Percentiles rank a stretch among this genome's conserved stretches.
Evolutionary conservation across 805 yeast genomes (phyloP).

Genomic region (Cyberlindnera americana): DNA sequence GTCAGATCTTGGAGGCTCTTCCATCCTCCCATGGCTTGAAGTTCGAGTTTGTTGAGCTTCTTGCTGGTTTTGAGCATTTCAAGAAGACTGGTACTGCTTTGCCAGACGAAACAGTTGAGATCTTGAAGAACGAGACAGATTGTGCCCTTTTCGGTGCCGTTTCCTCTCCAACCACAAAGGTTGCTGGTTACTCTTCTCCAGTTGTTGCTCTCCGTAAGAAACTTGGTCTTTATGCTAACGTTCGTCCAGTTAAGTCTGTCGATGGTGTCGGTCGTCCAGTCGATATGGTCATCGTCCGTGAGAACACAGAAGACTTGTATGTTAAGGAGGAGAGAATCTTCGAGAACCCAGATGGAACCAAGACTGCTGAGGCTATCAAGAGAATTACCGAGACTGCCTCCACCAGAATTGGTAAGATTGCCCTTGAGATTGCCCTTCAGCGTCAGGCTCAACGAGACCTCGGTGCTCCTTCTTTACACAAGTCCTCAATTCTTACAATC

Average conservation of each 20-base stretch:
- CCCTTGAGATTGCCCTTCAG: conserved; percentile 88
- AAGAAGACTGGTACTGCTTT: conserved; percentile 93
- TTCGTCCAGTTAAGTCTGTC: conserved; percentile 95
- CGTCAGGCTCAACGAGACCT: conserved; percentile 75
- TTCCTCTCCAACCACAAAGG: conserved; percentile 89
- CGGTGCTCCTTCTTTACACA: conserved; percentile 51
- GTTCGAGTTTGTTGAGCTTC: conserved; percentile 82
- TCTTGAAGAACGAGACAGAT: conserved; percentile 77
- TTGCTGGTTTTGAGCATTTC: conserved; percentile 94
- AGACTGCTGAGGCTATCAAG: conserved; percentile 96
- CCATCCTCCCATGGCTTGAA: conserved; percentile 71
- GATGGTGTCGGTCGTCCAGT: conserved; percentile 83
- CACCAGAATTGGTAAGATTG: conserved; percentile 81
- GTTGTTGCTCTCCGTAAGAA: conserved; percentile 98
- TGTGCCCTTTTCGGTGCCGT: conserved; percentile 99
- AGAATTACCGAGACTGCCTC: conserved; percentile 90
- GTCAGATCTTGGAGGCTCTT: conserved; percentile 76
- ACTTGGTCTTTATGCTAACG: conserved; percentile 92
- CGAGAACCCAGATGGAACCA: conserved; percentile 74
- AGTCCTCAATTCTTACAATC: conserved; percentile 71
- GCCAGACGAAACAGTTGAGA: conserved; percentile 86
- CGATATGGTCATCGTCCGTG: conserved; percentile 97
- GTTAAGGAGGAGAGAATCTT: conserved; percentile 86
- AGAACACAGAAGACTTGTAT: conserved; percentile 96
- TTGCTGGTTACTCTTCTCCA: conserved; percentile 96